Evolutionary conservation across 371 early-diverging fungal species (phyloP).

Genomic region (Mortierella sp.): DNA sequence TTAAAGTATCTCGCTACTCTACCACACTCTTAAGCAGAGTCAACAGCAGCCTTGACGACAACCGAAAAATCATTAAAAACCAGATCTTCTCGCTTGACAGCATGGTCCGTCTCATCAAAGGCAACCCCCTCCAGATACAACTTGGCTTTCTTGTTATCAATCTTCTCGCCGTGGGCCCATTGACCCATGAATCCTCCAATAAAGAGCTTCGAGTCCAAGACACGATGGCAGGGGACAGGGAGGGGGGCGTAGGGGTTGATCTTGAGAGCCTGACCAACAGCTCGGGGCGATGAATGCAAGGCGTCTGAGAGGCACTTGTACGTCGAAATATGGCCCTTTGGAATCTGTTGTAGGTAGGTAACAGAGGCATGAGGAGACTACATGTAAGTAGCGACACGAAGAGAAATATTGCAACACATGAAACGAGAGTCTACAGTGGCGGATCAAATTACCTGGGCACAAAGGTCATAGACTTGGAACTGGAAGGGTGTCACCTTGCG

Average conservation of each 20-base stretch:
- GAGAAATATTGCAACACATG: not conserved
- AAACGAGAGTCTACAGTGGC: not conserved
- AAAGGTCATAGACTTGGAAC: conserved; percentile 78
- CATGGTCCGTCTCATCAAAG: conserved; percentile 75
- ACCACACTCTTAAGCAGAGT: not conserved
- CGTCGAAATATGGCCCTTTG: conserved; percentile 79
- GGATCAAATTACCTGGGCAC: conserved; percentile 66
- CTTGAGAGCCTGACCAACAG: conserved; percentile 84
- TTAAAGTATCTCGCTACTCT: not conserved
- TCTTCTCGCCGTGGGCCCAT: conserved; percentile 68
- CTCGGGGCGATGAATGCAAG: conserved; percentile 73
- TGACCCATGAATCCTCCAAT: conserved; percentile 86
- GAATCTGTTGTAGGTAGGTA: conserved; percentile 59
- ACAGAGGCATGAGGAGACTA: not conserved
- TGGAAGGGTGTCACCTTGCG: conserved; percentile 79
- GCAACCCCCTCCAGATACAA: conserved; percentile 75
- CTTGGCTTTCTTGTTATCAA: conserved; percentile 78
- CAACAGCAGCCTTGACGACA: not conserved
- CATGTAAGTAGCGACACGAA: not conserved
- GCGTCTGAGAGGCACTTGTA: conserved; percentile 83
- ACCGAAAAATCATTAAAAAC: conserved; percentile 65
- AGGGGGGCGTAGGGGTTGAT: conserved; percentile 83
- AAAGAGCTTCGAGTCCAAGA: conserved; percentile 74
- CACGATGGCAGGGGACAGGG: conserved; percentile 88
- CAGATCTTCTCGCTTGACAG: conserved; percentile 60